Conservation (phyloP, 108 stramenopile genomes). For the Nannochloropsis granulata region DNA sequence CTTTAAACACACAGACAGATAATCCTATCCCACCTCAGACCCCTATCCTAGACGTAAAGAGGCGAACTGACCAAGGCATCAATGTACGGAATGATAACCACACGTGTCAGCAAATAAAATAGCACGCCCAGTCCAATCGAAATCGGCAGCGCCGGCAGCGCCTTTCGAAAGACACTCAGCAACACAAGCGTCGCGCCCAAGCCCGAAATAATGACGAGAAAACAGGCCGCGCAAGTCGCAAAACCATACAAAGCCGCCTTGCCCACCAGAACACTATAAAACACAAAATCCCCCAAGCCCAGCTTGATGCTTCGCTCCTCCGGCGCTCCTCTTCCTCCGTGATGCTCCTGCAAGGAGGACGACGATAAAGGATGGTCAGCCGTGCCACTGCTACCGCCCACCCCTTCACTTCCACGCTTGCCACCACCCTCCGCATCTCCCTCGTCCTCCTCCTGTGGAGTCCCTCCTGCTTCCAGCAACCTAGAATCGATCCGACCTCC, state of each 20-base stretch:
- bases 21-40: no score
- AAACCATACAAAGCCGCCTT: constrained; percentile 76
- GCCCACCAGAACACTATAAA: constrained; percentile 80
- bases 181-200: constrained; percentile 68
- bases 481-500: background rate
- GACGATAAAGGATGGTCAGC: background rate
- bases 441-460: background rate
- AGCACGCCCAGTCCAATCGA: constrained; percentile 22
- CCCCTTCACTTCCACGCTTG: background rate
- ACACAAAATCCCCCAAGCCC: constrained; percentile 81
- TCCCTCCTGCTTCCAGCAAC: background rate
- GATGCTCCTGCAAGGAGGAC: background rate
- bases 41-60: constrained; percentile 12
- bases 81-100: constrained; percentile 26
- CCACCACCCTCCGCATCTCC: background rate
- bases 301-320: constrained; percentile 9
- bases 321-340: background rate
- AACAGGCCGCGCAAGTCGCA: constrained; percentile 67
- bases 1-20: background rate
- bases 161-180: constrained; percentile 60
- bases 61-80: constrained; percentile 21
- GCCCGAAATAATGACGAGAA: constrained; percentile 61
- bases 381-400: background rate
- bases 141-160: constrained; percentile 53
- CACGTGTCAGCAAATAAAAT: constrained; percentile 18